Percentiles rank a stretch among this genome's conserved stretches.
Evolutionary conservation across 1,139 yeast genomes (phyloP).

Genomic region (Saccharomyces hybrid): DNA sequence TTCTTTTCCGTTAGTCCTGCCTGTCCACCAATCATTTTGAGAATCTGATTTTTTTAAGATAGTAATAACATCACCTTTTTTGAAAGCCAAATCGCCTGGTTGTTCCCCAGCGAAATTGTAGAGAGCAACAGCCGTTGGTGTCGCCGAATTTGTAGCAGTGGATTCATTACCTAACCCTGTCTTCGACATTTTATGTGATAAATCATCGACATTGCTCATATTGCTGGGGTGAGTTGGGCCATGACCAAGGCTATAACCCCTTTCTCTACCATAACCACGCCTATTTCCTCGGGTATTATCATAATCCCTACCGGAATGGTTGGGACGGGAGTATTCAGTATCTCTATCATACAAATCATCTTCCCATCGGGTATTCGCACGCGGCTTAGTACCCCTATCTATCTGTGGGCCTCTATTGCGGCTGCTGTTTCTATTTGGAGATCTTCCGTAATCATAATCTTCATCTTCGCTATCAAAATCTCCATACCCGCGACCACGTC

Average conservation of each 20-base stretch:
- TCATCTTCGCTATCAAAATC: too few species aligned
- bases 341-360: constrained; percentile 63
- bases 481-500: too few species aligned
- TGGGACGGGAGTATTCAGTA: constrained; percentile 2
- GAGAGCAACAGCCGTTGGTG: constrained; percentile 45
- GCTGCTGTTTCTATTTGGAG: too few species aligned
- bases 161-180: neutral
- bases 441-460: constrained; percentile 4
- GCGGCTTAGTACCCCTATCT: constrained; percentile 2
- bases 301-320: neutral
- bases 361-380: constrained; percentile 54
- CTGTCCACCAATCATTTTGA: too few species aligned
- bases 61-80: too few species aligned
- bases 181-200: neutral
- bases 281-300: neutral
- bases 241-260: neutral
- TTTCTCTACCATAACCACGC: constrained; percentile 8
- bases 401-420: too few species aligned
- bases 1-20: too few species aligned
- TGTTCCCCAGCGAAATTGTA: too few species aligned
- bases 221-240: constrained; percentile 7
- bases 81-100: too few species aligned
- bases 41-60: too few species aligned
- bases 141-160: constrained; percentile 5
- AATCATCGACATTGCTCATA: neutral